Evolutionary conservation across 2,329 filamentous ascomycete species (phyloP).

Genomic region (Pseudogymnoascus sp.): DNA sequence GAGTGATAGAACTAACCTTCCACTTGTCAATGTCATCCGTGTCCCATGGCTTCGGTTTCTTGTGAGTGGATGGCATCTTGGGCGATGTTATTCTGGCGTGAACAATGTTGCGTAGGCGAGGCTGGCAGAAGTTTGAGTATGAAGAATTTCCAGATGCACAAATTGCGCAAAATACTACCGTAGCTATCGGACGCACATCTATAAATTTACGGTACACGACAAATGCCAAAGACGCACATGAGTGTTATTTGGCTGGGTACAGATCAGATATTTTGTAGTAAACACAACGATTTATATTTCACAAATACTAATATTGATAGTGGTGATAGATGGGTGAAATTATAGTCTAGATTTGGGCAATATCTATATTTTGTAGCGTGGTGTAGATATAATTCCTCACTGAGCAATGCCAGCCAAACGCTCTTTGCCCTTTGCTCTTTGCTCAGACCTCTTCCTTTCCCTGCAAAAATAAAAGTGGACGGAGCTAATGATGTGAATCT

Average conservation of each 20-base stretch:
- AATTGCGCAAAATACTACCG: not conserved
- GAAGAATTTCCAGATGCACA: slow-evolving; percentile 9
- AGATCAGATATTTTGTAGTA: not conserved
- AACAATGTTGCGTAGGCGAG: slow-evolving; percentile 1
- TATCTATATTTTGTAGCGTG: not conserved
- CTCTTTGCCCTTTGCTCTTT: no score
- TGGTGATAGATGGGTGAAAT: not conserved
- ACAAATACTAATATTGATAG: not conserved
- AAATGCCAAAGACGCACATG: not conserved
- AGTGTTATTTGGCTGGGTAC: not conserved
- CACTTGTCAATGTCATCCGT: slow-evolving; percentile 97
- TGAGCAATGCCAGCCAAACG: not conserved
- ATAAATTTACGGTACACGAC: not conserved
- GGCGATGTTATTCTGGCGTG: not conserved
- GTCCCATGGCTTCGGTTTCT: slow-evolving; percentile 89
- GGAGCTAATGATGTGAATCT: not conserved
- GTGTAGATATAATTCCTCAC: not conserved
- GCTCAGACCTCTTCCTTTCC: not conserved
- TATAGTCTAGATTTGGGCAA: not conserved
- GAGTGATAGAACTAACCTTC: slow-evolving; percentile 46
- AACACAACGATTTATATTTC: not conserved
- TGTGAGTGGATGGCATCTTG: slow-evolving; percentile 77
- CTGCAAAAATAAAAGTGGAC: not conserved
- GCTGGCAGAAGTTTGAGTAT: slow-evolving; percentile 7
- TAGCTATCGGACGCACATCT: not conserved